Base-by-base conservation (phyloP, 805 yeast genomes). In the Trichomonascus vanleenenianus region DNA sequence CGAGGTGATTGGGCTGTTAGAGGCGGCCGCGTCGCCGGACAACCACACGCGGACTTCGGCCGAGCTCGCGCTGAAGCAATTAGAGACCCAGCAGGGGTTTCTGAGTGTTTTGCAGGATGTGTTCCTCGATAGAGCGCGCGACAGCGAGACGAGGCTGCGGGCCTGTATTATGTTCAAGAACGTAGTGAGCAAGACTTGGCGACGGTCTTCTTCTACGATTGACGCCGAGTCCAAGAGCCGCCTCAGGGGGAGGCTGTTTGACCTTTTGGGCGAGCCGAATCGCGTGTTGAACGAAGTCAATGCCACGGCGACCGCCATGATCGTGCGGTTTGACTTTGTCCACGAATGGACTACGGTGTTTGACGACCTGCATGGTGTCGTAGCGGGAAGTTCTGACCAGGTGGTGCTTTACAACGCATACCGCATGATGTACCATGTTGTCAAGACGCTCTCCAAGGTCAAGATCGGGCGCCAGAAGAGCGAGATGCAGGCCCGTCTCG, bases 91-190 rank as follows among this genome's bases (percentile, higher is more conserved):
- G 16, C 75, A 78, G 2, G 85, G 86, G 1, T 81, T 70, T 56
- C 81, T 79, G 58, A 71, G 60, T 43, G 53, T 70, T 11, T 62
- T 83, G 14, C 89, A 75, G 57, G 63, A 76, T 3, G 71, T 79
- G 0, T 89, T 85, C 60, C 66, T 78, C 45, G 81, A 85, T 50
- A 58, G 70, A 2, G 71, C 78, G 0, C 55, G 76, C 14, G 74
- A 88, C 0, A 63, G 83, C 27, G 85, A 83, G 48, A 68, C 79
- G 6, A 70, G 97, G 56, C 88, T 96, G 95, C 67, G 89, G 20
- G 88, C 95, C 0, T 73, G 87, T 1, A 91, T 91, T 36, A 84
- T 83, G 52, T 79, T 91, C 63, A 91, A 93, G 58, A 91, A 91
- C 62, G 94, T 94, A 1, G 70, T 87, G 16, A 95, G 86, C 14